Conservation (phyloP, 768 basidiomycete genomes). For the Hypholoma fasciculare region DNA sequence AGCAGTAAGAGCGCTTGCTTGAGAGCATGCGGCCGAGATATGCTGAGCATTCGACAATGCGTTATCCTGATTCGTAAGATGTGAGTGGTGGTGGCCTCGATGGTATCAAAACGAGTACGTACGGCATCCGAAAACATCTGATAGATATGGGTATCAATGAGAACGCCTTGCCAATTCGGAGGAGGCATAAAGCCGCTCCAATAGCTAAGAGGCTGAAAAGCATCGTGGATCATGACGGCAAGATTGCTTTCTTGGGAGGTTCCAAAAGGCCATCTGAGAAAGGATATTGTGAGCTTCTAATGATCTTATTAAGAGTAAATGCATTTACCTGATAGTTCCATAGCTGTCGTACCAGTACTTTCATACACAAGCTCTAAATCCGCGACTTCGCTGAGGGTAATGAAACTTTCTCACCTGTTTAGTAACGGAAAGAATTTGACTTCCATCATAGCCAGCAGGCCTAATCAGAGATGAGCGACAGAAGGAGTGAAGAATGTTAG, state of each 20-base stretch:
- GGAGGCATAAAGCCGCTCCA: constrained; percentile 64
- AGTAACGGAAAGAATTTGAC: constrained; percentile 47
- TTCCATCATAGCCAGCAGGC: constrained; percentile 70
- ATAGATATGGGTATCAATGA: constrained; percentile 81
- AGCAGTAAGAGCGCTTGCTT: constrained; percentile 41
- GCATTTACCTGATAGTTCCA: constrained; percentile 62
- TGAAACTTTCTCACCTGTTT: constrained; percentile 34
- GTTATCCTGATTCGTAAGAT: constrained; percentile 37
- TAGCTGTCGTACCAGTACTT: constrained; percentile 78
- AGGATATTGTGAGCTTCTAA: neutral
- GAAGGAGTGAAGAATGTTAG: neutral
- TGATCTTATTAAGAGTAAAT: neutral
- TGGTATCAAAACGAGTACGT: constrained; percentile 19
- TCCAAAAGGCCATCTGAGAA: constrained; percentile 8
- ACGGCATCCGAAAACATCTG: constrained; percentile 69
- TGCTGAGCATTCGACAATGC: constrained; percentile 51
- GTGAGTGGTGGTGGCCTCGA: neutral
- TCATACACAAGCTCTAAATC: constrained; percentile 11
- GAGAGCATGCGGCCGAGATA: constrained; percentile 58
- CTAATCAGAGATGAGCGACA: constrained; percentile 31
- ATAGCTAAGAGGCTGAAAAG: constrained; percentile 72
- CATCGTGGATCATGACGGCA: constrained; percentile 72
- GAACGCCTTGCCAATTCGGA: constrained; percentile 62
- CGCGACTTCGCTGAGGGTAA: neutral
- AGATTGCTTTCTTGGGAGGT: constrained; percentile 55